Evolutionary conservation across 1,139 yeast species (phyloP).

Genomic region (Taphrina betulina): DNA sequence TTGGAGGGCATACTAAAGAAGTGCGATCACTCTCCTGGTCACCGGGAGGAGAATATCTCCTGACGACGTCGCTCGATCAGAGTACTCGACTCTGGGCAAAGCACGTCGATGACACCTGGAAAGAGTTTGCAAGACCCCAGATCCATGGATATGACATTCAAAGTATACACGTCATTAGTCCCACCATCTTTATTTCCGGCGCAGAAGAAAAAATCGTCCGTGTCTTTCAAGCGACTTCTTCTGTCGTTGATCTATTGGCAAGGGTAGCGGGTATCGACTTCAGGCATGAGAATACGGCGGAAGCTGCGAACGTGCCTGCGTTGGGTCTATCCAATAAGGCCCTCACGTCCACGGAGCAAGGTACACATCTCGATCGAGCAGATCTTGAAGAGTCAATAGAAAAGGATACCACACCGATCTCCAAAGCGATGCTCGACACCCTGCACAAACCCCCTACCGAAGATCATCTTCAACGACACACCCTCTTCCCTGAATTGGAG

Average conservation of each 20-base stretch:
- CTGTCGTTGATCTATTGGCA: slow-evolving; percentile 63
- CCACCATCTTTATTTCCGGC: slow-evolving; percentile 76
- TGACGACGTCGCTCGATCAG: slow-evolving; percentile 78
- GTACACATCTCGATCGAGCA: slow-evolving; percentile 31
- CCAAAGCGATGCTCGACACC: slow-evolving; percentile 36
- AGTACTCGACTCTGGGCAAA: slow-evolving; percentile 81
- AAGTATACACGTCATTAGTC: slow-evolving; percentile 63
- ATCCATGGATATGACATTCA: slow-evolving; percentile 98
- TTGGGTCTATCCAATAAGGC: slow-evolving; percentile 93
- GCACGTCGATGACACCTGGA: slow-evolving; percentile 54
- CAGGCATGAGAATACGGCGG: slow-evolving; percentile 53
- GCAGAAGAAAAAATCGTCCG: slow-evolving; percentile 94
- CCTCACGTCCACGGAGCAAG: slow-evolving; percentile 53
- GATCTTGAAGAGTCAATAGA: slow-evolving; percentile 46
- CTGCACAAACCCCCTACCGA: slow-evolving; percentile 71
- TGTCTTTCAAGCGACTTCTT: slow-evolving; percentile 84
- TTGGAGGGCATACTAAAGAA: slow-evolving; percentile 73
- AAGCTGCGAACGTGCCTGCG: slow-evolving; percentile 87
- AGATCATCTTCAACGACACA: slow-evolving; percentile 84
- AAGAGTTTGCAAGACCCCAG: slow-evolving; percentile 94
- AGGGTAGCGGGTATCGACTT: slow-evolving; percentile 36
- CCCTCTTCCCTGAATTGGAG: slow-evolving; percentile 92
- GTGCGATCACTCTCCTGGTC: slow-evolving; percentile 86
- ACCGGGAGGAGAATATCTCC: slow-evolving; percentile 58
- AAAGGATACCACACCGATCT: slow-evolving; percentile 41